A percentile compares a stretch with the other conserved stretches of the same genome.
phyloP scores from a whole-genome alignment of 176 grass and related monocot species.

The Zoysia japonica region DNA sequence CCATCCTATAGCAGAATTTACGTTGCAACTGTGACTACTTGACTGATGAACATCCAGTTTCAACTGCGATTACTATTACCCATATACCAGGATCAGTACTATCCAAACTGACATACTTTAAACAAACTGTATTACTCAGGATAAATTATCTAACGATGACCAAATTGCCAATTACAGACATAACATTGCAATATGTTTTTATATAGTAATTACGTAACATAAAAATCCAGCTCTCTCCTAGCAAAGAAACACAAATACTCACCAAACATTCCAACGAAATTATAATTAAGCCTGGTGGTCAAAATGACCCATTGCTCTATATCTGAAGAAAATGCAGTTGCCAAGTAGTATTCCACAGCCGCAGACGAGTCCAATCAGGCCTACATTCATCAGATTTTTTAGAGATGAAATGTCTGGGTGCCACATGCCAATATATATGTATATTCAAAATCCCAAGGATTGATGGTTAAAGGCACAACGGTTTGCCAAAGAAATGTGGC shows the following conservation, averaged over 20 bases:
- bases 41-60: no score
- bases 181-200: background rate
- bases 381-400: background rate
- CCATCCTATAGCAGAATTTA: no score
- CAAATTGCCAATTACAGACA: slow-evolving; percentile 23
- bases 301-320: slow-evolving; percentile 12
- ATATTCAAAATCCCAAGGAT: background rate
- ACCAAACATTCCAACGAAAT: slow-evolving; percentile 19
- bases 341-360: background rate
- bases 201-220: slow-evolving; percentile 15
- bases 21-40: no score
- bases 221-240: slow-evolving; percentile 37
- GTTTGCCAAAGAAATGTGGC: background rate
- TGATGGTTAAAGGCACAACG: background rate
- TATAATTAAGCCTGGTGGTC: slow-evolving; percentile 22
- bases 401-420: background rate
- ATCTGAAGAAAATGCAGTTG: slow-evolving; percentile 6
- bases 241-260: slow-evolving; percentile 26
- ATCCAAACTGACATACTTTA: no score
- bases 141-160: slow-evolving; percentile 14
- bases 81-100: no score
- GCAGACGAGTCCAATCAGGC: slow-evolving; percentile 9
- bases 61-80: no score
- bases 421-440: background rate
- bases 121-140: background rate